Percentiles rank a stretch among this genome's conserved stretches.
These are phyloP conservation scores for Yueomyces sp. DNA, from an alignment of 805 yeast genomes.

Conservation along the genomic window DNA sequence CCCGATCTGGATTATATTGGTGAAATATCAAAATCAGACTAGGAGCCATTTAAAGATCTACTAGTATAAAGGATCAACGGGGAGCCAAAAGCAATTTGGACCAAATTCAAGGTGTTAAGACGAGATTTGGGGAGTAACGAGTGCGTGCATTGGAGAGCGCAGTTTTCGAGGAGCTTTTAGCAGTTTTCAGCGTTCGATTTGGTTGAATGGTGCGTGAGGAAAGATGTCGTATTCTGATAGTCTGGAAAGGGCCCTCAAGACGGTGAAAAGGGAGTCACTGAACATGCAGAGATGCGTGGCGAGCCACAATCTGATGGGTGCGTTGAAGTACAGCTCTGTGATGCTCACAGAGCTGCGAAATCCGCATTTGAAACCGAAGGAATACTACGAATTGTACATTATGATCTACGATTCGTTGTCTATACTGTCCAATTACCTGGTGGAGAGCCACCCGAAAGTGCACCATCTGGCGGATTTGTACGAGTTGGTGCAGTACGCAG, in stretches of 20 bases:
- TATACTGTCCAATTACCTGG: constrained; percentile 45
- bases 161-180: too few species aligned
- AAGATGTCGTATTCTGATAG: constrained; percentile 17
- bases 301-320: constrained; percentile 64
- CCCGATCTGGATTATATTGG: too few species aligned
- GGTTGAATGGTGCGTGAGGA: too few species aligned
- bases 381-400: constrained; percentile 83
- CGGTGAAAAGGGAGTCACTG: constrained; percentile 51
- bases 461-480: constrained; percentile 69
- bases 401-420: constrained; percentile 72
- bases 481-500: constrained; percentile 88
- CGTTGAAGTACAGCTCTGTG: constrained; percentile 74
- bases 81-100: too few species aligned
- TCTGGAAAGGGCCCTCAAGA: constrained; percentile 12
- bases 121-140: too few species aligned
- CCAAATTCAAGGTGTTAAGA: too few species aligned
- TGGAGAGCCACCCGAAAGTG: constrained; percentile 52
- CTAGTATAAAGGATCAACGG: too few species aligned
- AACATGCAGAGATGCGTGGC: constrained; percentile 65
- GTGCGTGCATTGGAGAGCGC: too few species aligned
- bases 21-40: too few species aligned
- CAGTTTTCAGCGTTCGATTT: too few species aligned
- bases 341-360: constrained; percentile 73
- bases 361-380: constrained; percentile 63
- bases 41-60: too few species aligned